These are phyloP conservation scores for Brassica rapa DNA, from an alignment of 345 rosid species.

Conservation along the genomic window DNA sequence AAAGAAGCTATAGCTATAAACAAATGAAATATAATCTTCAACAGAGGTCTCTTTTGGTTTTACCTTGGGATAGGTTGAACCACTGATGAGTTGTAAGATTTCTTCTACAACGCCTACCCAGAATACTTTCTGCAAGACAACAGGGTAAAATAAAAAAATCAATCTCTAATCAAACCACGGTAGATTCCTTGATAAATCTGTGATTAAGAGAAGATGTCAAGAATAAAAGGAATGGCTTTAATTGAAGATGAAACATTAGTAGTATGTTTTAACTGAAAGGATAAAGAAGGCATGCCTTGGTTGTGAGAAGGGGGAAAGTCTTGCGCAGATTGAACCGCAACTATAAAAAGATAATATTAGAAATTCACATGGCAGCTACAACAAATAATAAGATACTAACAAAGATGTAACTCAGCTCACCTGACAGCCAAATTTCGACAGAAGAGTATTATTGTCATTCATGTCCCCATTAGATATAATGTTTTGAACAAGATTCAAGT, in stretches of 20 bases:
- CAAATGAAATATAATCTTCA: neutral
- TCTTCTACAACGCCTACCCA: slow-evolving; percentile 91
- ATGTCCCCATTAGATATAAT: slow-evolving; percentile 61
- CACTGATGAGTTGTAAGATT: slow-evolving; percentile 77
- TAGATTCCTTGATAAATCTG: neutral
- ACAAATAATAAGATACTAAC: neutral
- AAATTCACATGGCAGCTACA: slow-evolving; percentile 5
- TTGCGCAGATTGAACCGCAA: slow-evolving; percentile 80
- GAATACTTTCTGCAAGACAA: slow-evolving; percentile 60
- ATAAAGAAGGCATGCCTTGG: slow-evolving; percentile 56
- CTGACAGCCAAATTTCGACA: slow-evolving; percentile 90
- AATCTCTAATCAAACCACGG: neutral
- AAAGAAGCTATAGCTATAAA: slow-evolving; percentile 27
- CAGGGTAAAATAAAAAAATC: neutral
- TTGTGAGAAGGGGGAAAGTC: slow-evolving; percentile 83
- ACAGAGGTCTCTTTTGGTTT: slow-evolving; percentile 13
- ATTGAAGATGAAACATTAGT: neutral
- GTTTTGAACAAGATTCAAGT: slow-evolving; percentile 66
- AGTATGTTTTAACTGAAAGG: neutral
- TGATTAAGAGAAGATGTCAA: neutral
- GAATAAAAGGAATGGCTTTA: neutral
- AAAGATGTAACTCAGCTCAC: slow-evolving; percentile 36
- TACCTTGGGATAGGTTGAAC: slow-evolving; percentile 84
- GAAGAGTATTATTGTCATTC: slow-evolving; percentile 60
- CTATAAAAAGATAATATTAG: neutral